These are phyloP conservation scores for Leucocoprinus sp. DNA, from an alignment of 768 basidiomycete species.

Conservation along the genomic window DNA sequence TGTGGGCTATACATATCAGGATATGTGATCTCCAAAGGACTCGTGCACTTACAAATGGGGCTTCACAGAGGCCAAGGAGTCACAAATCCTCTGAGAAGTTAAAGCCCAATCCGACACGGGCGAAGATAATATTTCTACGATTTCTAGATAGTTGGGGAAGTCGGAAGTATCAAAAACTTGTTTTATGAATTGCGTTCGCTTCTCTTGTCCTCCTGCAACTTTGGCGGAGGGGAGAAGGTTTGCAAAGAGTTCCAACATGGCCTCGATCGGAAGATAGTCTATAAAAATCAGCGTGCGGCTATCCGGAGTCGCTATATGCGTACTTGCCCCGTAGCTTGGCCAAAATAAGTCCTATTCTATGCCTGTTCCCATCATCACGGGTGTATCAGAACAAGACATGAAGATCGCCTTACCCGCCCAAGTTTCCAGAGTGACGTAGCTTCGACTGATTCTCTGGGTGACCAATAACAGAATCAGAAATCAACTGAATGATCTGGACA, in stretches of 20 bases:
- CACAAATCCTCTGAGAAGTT: constrained; percentile 38
- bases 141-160: constrained; percentile 27
- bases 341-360: constrained; percentile 40
- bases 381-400: neutral
- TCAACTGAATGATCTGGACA: constrained; percentile 41
- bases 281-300: neutral
- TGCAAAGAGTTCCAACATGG: constrained; percentile 47
- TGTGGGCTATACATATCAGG: constrained; percentile 40
- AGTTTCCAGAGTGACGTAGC: constrained; percentile 32
- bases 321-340: constrained; percentile 36
- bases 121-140: constrained; percentile 34
- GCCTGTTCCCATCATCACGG: constrained; percentile 20
- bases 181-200: constrained; percentile 39
- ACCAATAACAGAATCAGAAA: constrained; percentile 38
- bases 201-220: constrained; percentile 19
- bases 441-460: constrained; percentile 35
- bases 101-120: constrained; percentile 45
- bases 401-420: constrained; percentile 39
- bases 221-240: constrained; percentile 42
- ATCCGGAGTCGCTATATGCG: constrained; percentile 3
- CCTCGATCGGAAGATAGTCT: constrained; percentile 55
- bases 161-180: constrained; percentile 38
- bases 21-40: neutral
- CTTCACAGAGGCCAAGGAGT: constrained; percentile 36
- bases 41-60: constrained; percentile 36